Evolutionary conservation across 257 asterid species (phyloP).

Genomic region (Solanum lycopersicoides): DNA sequence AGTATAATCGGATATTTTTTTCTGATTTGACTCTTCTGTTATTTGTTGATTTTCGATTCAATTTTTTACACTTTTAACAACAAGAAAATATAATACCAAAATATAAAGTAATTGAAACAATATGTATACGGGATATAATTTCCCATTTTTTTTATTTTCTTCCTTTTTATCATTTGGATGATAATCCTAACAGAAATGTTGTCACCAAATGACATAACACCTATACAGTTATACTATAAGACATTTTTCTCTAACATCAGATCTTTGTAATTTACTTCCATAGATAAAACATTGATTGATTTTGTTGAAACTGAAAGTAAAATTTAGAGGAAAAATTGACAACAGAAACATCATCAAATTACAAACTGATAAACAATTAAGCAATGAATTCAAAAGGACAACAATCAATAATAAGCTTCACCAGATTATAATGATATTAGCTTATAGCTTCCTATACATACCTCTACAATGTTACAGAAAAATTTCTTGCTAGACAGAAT

Average conservation of each 20-base stretch:
- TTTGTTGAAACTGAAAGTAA: neutral
- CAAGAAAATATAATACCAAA: neutral
- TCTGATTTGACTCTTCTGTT: no score
- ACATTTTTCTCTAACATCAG: neutral
- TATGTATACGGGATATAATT: no score
- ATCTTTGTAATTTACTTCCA: neutral
- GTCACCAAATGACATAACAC: neutral
- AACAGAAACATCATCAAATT: slow-evolving; percentile 14
- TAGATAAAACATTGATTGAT: neutral
- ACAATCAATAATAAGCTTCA: slow-evolving; percentile 14
- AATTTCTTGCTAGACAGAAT: slow-evolving; percentile 3
- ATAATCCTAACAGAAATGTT: neutral
- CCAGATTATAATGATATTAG: slow-evolving; percentile 14
- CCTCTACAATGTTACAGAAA: slow-evolving; percentile 23
- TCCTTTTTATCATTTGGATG: neutral
- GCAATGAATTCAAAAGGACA: slow-evolving; percentile 16
- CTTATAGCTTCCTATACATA: no score
- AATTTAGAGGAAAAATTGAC: neutral
- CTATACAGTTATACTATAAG: neutral
- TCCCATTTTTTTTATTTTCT: no score
- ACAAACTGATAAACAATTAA: slow-evolving; percentile 23
- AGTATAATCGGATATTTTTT: no score
- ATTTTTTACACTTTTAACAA: no score
- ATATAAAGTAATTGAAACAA: neutral
- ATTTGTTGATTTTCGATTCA: no score